Conservation (phyloP, 2,329 filamentous ascomycete genomes). For the Fusarium vanettenii region DNA sequence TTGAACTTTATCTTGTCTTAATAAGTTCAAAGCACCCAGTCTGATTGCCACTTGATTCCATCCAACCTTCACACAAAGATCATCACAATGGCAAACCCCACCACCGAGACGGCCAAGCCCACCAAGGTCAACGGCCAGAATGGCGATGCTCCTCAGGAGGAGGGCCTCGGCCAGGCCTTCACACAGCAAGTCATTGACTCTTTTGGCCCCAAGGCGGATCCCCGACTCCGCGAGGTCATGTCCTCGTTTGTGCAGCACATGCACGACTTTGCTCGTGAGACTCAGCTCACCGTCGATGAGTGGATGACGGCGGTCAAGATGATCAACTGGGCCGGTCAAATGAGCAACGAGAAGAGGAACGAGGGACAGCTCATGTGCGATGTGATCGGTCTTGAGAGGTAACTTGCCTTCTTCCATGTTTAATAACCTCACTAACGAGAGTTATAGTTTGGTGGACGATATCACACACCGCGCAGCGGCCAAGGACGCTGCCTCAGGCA, state of each 20-base stretch:
- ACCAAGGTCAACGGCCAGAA: constrained; percentile 59
- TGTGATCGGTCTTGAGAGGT: constrained; percentile 78
- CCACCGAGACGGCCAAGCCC: constrained; percentile 22
- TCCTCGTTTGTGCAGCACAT: constrained; percentile 76
- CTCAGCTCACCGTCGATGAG: constrained; percentile 82
- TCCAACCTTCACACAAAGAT: not conserved
- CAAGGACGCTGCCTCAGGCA: constrained; percentile 60
- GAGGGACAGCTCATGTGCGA: constrained; percentile 80
- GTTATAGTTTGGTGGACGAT: constrained; percentile 75
- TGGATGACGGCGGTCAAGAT: constrained; percentile 76
- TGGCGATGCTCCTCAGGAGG: constrained; percentile 15
- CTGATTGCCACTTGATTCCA: not conserved
- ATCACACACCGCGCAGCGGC: constrained; percentile 75
- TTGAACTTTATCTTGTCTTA: not conserved
- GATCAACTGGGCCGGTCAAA: constrained; percentile 73
- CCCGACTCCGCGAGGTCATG: constrained; percentile 76
- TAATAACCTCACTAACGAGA: not conserved
- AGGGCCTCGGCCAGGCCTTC: constrained; percentile 63
- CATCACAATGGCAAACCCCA: constrained; percentile 48
- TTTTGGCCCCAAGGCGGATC: constrained; percentile 77
- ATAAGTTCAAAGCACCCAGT: not conserved
- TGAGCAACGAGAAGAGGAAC: constrained; percentile 76
- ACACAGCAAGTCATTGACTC: constrained; percentile 78
- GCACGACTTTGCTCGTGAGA: constrained; percentile 84
- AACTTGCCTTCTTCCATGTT: not conserved